Conservation (phyloP, 2,329 filamentous ascomycete species). For the Calonectria montana region DNA sequence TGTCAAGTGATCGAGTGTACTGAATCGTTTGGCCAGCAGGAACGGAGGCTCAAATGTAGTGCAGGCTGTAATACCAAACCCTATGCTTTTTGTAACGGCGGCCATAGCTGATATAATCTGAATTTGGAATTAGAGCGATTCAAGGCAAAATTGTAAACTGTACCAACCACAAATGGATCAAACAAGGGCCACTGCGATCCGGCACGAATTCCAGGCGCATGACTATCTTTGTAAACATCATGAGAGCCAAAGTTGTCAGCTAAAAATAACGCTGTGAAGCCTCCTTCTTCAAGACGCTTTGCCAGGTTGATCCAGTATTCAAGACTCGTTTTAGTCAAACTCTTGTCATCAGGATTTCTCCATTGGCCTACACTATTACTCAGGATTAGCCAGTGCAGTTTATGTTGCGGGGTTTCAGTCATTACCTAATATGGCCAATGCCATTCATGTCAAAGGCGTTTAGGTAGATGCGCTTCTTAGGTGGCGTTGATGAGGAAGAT, state of each 20-base stretch:
- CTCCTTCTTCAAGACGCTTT: conserved; percentile 68
- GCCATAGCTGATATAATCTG: conserved; percentile 56
- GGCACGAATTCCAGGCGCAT: conserved; percentile 57
- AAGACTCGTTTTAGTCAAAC: conserved; percentile 45
- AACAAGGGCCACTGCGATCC: conserved; percentile 3
- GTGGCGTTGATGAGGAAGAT: neutral
- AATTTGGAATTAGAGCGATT: neutral
- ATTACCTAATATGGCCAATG: conserved; percentile 20
- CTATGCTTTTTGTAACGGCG: conserved; percentile 56
- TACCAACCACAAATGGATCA: neutral
- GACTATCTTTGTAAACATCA: conserved; percentile 23
- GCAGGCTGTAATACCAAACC: conserved; percentile 50
- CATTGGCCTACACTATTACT: conserved; percentile 26
- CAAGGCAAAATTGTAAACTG: neutral
- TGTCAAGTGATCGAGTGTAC: conserved; percentile 50
- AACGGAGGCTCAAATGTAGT: conserved; percentile 52
- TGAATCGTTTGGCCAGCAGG: conserved; percentile 47
- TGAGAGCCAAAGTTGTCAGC: conserved; percentile 61
- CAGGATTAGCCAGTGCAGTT: neutral
- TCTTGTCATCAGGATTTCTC: conserved; percentile 27
- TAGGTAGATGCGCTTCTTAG: conserved; percentile 28
- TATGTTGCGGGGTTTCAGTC: neutral
- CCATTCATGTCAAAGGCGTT: conserved; percentile 28
- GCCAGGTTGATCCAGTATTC: conserved; percentile 73
- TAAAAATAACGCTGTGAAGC: conserved; percentile 72